phyloP scores from a whole-genome alignment of 192 early-diverging fungal genomes.

The Gamsiella multidivaricata region DNA sequence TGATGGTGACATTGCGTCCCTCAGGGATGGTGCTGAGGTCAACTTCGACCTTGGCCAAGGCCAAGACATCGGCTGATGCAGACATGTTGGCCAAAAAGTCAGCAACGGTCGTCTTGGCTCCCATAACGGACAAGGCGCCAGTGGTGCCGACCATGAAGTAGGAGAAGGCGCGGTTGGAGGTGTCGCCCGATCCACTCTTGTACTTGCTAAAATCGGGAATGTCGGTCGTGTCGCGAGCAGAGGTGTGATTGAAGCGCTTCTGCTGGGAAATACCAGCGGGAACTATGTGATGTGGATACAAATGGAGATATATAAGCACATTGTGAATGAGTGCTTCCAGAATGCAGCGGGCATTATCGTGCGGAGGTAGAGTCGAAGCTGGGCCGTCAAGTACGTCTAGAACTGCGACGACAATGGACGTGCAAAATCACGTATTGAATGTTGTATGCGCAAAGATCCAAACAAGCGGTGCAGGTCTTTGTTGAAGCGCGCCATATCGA shows the following conservation, averaged over 20 bases:
- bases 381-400: no score
- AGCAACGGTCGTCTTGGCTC: conserved; percentile 90
- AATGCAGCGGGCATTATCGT: no score
- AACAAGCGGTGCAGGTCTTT: no score
- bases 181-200: conserved; percentile 66
- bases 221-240: conserved; percentile 66
- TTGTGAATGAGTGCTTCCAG: not conserved
- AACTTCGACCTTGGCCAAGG: conserved; percentile 97
- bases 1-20: conserved; percentile 96
- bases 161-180: conserved; percentile 81
- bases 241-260: conserved; percentile 58
- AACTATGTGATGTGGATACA: conserved; percentile 2
- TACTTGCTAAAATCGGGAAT: conserved; percentile 84
- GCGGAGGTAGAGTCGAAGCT: no score
- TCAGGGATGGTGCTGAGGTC: conserved; percentile 92
- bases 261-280: conserved; percentile 45
- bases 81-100: conserved; percentile 87
- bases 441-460: no score
- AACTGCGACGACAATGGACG: no score
- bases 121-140: conserved; percentile 81
- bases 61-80: conserved; percentile 98
- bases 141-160: conserved; percentile 97
- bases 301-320: not conserved
- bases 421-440: no score
- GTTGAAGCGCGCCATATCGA: no score